Evolutionary conservation across 306 rosid species (phyloP).

Genomic region (Castanea mollissima): DNA sequence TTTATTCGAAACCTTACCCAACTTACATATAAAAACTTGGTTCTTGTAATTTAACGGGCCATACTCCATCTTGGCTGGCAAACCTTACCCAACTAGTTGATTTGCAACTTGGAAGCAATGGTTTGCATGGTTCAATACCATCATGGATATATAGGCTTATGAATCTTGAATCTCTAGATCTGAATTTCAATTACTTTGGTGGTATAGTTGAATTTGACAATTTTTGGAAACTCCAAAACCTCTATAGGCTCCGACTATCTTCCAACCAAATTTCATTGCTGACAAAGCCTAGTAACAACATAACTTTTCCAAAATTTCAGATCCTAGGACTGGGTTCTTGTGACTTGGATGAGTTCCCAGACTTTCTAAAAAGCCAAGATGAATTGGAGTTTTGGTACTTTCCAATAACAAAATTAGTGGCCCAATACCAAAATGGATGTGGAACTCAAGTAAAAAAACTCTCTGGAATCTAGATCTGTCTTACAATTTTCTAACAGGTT

Average conservation of each 20-base stretch:
- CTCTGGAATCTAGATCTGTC: neutral
- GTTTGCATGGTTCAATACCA: neutral
- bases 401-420: neutral
- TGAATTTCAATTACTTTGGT: accelerated
- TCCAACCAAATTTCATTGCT: no score
- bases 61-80: slow-evolving; percentile 10
- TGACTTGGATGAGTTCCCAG: no score
- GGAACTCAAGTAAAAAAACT: neutral
- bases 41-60: no score
- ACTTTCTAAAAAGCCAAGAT: neutral
- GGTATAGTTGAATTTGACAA: no score
- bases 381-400: neutral
- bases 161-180: no score
- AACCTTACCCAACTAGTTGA: neutral
- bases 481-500: neutral
- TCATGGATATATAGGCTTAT: no score
- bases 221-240: no score
- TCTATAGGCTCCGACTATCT: accelerated
- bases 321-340: no score
- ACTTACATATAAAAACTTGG: no score
- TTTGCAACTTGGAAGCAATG: accelerated
- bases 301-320: no score
- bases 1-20: no score
- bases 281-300: no score
- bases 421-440: slow-evolving; percentile 4